Base-by-base conservation (phyloP, 1,284 basidiomycete genomes). In the Erythrobasidium hasegawianum region DNA sequence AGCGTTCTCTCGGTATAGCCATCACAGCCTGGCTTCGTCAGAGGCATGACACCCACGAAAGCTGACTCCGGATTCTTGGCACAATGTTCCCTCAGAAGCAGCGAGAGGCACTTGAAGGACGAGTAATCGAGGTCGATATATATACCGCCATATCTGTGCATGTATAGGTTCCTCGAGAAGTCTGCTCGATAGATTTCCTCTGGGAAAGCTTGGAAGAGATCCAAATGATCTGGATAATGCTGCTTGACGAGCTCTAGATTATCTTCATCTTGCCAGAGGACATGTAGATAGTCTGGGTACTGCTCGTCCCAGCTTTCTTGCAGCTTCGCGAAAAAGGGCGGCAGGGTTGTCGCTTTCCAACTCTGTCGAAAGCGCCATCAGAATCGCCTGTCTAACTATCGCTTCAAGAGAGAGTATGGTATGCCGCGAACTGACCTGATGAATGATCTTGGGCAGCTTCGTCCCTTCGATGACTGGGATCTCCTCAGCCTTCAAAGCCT, bases 161-260 rank as follows among this genome's bases (percentile, higher is more conserved):
- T 68, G 53, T 68, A 68, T 13, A 68, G 59, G 26, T 57, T 62
- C n/a, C 66, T 26, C 10, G 49, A 26, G 2, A 68, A 41, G 27
- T 68, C 66, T 29, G 66, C 66, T 47, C 58, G 55, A 33, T 50
- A 68, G 29, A 68, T 68, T 43, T 62, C 59, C 5, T n/a, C 53
- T 2, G 27, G 59, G 20, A 68, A 45, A 24, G 40, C 26, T 18
- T 56, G 11, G 38, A 56, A 68, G 0, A 62, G 52, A 1, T 24
- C 1, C 39, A 56, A 22, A 24, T 62, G 20, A 10, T 68, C 54
- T 14, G 66, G 59, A 41, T 62, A 62, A 7, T 38, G 39, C 16
- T 27, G 27, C 22, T 57, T 33, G 20, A 68, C 59, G 18, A 68
- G 54, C 29, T 10, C 16, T 43, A 40, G 43, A 55, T 68, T 68